Evolutionary conservation across 208 protist species (phyloP), one percentile per base, ranked within the genome.

Genomic region (Wallacemonas rigidus): DNA sequence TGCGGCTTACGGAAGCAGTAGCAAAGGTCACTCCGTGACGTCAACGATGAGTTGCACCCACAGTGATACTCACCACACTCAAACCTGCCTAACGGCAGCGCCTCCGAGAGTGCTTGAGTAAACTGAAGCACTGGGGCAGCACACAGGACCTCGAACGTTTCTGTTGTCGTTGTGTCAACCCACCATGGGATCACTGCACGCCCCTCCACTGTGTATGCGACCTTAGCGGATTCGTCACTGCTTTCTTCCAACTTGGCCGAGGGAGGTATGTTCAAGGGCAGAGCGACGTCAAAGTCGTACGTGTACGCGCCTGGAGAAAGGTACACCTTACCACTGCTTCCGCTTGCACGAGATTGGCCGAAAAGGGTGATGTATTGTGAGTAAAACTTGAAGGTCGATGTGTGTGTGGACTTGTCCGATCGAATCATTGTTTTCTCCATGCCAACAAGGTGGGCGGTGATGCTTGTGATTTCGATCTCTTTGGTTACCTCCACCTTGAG

Each of bases 341-440:
- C 40, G n/a, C 60, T 48, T 6, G 15, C 17, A 4, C 41, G 41
- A 7, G 60, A 35, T 5, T 65, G 60, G 40, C 60, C 60, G 41
- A 65, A 65, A 12, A 65, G 36, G 4, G 60, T 65, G 38, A 65
- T 39, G 15, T 50, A 36, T 17, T 65, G 60, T 26, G 60, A 65
- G 26, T 65, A 65, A 35, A 11, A 43, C 17, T 38, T 15, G 7
- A 43, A 41, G 5, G 38, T 40, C 3, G 56, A 38, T 5, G 15
- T 41, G 43, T 62, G 36, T 9, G 56, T 62, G 15, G 5, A 44
- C 38, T 41, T 65, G 60, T 65, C 53, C 0, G 8, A 5, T 15
- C 14, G 6, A 17, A 57, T 2, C 5, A 5, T 6, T 11, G 43
- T 51, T 9, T 65, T 0, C 43, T 65, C 60, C 3, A 3, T 7